Percentiles rank a stretch among this genome's conserved stretches.
These are phyloP conservation scores for Stachybotrys chlorohalonatus DNA, from an alignment of 2,329 filamentous ascomycete genomes.

Conservation along the genomic window DNA sequence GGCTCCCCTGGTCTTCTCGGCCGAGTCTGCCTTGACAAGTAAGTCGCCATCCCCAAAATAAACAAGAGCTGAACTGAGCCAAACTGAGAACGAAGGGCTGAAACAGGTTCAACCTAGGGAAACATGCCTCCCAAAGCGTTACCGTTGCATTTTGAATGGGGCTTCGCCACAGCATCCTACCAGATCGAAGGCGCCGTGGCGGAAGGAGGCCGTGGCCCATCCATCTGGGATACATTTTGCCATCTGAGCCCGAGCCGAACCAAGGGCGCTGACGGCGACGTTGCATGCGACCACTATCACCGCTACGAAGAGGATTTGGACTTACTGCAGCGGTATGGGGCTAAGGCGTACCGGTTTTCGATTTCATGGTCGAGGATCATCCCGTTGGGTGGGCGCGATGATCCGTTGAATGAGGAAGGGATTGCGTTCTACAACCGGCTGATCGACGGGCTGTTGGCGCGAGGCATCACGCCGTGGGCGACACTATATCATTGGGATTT, in stretches of 20 bases:
- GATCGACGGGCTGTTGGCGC: slow-evolving; percentile 43
- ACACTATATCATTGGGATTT: slow-evolving; percentile 54
- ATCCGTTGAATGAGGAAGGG: slow-evolving; percentile 49
- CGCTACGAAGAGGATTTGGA: slow-evolving; percentile 40
- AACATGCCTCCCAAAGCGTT: slow-evolving; percentile 6
- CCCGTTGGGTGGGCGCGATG: slow-evolving; percentile 49
- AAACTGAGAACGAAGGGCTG: not conserved
- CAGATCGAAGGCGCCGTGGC: slow-evolving; percentile 26
- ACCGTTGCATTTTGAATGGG: slow-evolving; percentile 23
- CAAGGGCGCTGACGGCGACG: slow-evolving; percentile 29
- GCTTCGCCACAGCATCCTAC: slow-evolving; percentile 25
- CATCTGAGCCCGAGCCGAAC: slow-evolving; percentile 22
- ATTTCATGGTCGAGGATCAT: slow-evolving; percentile 56
- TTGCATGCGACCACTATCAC: slow-evolving; percentile 30
- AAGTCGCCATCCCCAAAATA: not conserved
- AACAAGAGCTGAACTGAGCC: not conserved
- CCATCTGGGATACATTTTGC: slow-evolving; percentile 25
- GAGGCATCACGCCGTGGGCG: slow-evolving; percentile 46
- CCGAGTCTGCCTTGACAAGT: not conserved
- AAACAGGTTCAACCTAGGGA: not conserved
- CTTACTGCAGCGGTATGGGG: slow-evolving; percentile 44
- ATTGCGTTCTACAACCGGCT: slow-evolving; percentile 47
- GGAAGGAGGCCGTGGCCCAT: slow-evolving; percentile 23
- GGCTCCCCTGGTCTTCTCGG: not conserved
- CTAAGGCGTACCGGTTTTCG: slow-evolving; percentile 52